Conservation (phyloP, 108 stramenopile species). For the Cyclotella sp. region DNA sequence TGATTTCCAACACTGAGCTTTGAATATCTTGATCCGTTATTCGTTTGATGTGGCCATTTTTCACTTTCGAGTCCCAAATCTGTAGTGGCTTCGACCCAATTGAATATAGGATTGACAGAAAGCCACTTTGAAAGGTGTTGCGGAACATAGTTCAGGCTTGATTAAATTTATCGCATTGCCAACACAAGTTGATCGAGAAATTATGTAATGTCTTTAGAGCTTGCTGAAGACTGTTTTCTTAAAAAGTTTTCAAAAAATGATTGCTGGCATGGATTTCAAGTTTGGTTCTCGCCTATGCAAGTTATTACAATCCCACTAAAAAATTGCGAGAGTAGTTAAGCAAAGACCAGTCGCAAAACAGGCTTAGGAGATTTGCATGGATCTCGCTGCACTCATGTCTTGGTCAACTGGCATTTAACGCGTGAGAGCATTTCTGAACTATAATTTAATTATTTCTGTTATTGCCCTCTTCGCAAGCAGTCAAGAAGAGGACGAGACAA, state of each 20-base stretch:
- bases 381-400: slow-evolving; percentile 18
- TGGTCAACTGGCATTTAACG: slow-evolving; percentile 22
- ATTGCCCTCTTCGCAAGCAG: slow-evolving; percentile 27
- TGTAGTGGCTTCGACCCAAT: slow-evolving; percentile 92
- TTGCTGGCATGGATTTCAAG: neutral
- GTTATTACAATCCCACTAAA: neutral
- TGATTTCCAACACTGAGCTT: slow-evolving; percentile 91
- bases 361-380: slow-evolving; percentile 33
- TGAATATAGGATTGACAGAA: slow-evolving; percentile 90
- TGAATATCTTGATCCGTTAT: slow-evolving; percentile 94
- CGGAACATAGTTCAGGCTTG: slow-evolving; percentile 70
- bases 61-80: slow-evolving; percentile 90
- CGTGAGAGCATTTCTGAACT: slow-evolving; percentile 26
- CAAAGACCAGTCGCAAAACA: slow-evolving; percentile 9
- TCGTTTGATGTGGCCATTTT: slow-evolving; percentile 94
- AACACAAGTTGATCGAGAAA: no score
- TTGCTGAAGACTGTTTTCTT: neutral
- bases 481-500: slow-evolving; percentile 17
- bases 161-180: neutral
- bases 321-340: neutral
- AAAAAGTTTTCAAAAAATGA: neutral
- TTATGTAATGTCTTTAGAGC: no score
- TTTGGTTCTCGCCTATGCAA: neutral
- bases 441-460: slow-evolving; percentile 20
- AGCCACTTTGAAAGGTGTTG: slow-evolving; percentile 94